Conservation (phyloP, 768 basidiomycete species). For the Erythrobasidium yunnanense region DNA sequence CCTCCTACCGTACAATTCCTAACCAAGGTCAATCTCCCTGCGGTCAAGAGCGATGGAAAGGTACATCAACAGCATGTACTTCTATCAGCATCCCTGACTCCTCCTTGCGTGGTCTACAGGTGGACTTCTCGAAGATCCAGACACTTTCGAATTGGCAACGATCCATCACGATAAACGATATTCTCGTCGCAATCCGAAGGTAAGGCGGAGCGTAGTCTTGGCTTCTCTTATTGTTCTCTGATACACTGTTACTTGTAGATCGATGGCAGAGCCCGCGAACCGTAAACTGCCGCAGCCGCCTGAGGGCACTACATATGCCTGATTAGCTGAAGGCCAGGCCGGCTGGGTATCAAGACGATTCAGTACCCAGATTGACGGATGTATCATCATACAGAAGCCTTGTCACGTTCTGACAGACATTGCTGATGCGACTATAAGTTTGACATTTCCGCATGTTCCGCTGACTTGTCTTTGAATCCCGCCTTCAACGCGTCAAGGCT, state of each 20-base stretch:
- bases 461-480: too few species aligned
- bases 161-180: slow-evolving; percentile 67
- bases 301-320: slow-evolving; percentile 51
- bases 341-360: too few species aligned
- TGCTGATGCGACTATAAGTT: too few species aligned
- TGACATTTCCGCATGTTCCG: too few species aligned
- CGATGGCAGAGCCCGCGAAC: slow-evolving; percentile 86
- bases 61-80: slow-evolving; percentile 35
- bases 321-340: too few species aligned
- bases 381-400: too few species aligned
- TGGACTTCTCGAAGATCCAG: slow-evolving; percentile 60
- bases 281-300: slow-evolving; percentile 89
- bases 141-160: slow-evolving; percentile 67
- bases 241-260: slow-evolving; percentile 48
- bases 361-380: too few species aligned
- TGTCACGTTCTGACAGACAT: too few species aligned
- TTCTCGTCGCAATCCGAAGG: slow-evolving; percentile 89
- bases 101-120: slow-evolving; percentile 41
- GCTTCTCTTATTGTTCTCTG: neutral
- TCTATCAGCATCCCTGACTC: neutral
- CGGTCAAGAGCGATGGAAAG: slow-evolving; percentile 66
- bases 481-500: too few species aligned
- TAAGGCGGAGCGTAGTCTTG: slow-evolving; percentile 37
- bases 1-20: slow-evolving; percentile 75
- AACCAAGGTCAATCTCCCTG: slow-evolving; percentile 85